Evolutionary conservation across 2,329 filamentous ascomycete genomes (phyloP).

Genomic region (Aciculosporium take): DNA sequence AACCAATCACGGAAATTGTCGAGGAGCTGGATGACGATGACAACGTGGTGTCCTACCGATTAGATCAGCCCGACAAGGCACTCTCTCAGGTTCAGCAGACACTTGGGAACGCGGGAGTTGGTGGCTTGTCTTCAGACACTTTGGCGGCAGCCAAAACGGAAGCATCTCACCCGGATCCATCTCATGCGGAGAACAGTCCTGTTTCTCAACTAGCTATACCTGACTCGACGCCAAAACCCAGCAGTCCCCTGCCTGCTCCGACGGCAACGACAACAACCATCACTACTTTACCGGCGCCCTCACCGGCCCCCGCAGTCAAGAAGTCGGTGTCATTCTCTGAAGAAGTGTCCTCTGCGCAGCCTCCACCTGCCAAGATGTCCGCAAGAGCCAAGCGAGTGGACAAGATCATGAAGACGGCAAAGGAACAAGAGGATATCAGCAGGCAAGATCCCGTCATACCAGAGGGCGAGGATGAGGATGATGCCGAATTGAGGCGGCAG

Average conservation of each 20-base stretch:
- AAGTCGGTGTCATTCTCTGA: slow-evolving; percentile 52
- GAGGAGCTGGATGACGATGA: slow-evolving; percentile 87
- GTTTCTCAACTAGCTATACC: not conserved
- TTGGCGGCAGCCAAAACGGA: slow-evolving; percentile 3
- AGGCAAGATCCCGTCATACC: slow-evolving; percentile 42
- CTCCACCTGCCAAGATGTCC: slow-evolving; percentile 17
- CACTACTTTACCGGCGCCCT: not conserved
- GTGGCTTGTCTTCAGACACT: slow-evolving; percentile 22
- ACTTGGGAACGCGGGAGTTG: slow-evolving; percentile 62
- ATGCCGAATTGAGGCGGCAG: slow-evolving; percentile 64
- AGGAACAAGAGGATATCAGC: slow-evolving; percentile 35
- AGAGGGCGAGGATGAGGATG: slow-evolving; percentile 63
- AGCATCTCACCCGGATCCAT: not conserved
- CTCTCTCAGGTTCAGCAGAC: slow-evolving; percentile 56
- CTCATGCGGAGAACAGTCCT: not conserved
- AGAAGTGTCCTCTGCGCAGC: slow-evolving; percentile 29
- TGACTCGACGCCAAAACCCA: not conserved
- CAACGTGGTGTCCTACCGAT: slow-evolving; percentile 58
- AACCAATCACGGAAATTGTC: slow-evolving; percentile 78
- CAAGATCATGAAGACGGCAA: slow-evolving; percentile 42
- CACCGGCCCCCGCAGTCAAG: slow-evolving; percentile 15
- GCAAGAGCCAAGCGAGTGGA: slow-evolving; percentile 35
- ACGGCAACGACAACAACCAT: not conserved
- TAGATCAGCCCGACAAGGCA: slow-evolving; percentile 52
- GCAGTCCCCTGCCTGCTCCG: not conserved